Base-by-base conservation (phyloP, 805 yeast species). In the Schwanniomyces sp. region DNA sequence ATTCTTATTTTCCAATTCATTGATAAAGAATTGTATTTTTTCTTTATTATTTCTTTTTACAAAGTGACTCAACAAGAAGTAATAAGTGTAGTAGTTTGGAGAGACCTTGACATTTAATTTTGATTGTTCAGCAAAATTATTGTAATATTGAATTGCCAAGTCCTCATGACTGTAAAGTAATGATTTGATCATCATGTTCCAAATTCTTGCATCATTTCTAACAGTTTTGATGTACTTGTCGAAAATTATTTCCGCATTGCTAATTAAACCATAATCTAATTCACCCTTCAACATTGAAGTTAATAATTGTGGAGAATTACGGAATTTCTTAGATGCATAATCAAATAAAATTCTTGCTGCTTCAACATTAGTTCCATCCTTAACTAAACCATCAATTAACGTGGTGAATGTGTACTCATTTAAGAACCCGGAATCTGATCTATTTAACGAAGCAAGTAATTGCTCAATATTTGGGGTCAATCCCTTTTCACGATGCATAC, bases 331-430 rank as follows among this genome's bases (percentile, higher is more conserved):
- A 39, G 67, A 63, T 66, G 80, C 68, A 44, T 63, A 59, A 12
- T 75, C 67, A 56, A 76, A 80, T 25, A 85, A 54, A 1, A 57
- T 53, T 40, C 85, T 67, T 0, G 87, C 88, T n/a, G 81, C 74
- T 11, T 65, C 70, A 9, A 76, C 56, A 46, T 81, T 74, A 34
- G 68, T 48, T n/a, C 75, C 72, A 44, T 74, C 72, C 54, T 72
- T 72, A 48, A 76, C 68, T 49, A 85, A 70, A 11, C 82, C 82
- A 45, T 75, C 78, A 48, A 85, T 68, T 30, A 86, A 66, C 9
- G 82, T 66, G 7, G 84, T 72, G 47, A 75, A 62, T 25, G 86
- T 78, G 45, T 67, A 70, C 29, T 69, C 66, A 56, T 77, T 82
- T 18, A 47, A 40, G 27, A 27, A 21, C 17, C 56, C 36, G 14